These are phyloP conservation scores for Suhomyces bolitotheri DNA, from an alignment of 1,139 yeast genomes.

Conservation along the genomic window DNA sequence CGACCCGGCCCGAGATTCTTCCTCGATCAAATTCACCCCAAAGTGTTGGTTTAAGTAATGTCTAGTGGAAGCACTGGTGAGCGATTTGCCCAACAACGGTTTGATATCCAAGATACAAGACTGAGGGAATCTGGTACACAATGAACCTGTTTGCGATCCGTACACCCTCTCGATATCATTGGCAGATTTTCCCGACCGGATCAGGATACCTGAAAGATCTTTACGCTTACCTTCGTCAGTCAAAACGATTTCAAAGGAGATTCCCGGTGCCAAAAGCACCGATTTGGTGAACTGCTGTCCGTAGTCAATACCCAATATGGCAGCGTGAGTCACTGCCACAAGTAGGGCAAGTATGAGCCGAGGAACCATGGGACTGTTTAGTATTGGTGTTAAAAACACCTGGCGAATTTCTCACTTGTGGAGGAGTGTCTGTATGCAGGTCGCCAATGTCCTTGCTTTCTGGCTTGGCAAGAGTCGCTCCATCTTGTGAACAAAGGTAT, in stretches of 20 bases:
- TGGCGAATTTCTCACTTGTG: conserved; percentile 3
- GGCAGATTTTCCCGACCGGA: conserved; percentile 42
- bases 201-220: conserved; percentile 75
- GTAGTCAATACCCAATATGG: conserved; percentile 83
- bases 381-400: conserved; percentile 1
- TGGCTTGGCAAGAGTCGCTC: no score
- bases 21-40: conserved; percentile 54
- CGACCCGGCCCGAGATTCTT: conserved; percentile 45
- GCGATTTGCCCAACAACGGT: conserved; percentile 64
- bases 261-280: conserved; percentile 85
- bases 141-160: conserved; percentile 73
- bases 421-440: not conserved
- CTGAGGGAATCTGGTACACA: conserved; percentile 74
- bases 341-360: conserved; percentile 11
- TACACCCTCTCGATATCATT: conserved; percentile 67
- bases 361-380: conserved; percentile 9
- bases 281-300: conserved; percentile 91
- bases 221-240: conserved; percentile 92
- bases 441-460: no score
- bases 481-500: no score
- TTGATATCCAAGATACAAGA: conserved; percentile 69
- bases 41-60: conserved; percentile 56
- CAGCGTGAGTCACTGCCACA: conserved; percentile 36
- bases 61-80: conserved; percentile 46
- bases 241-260: conserved; percentile 81